These are phyloP conservation scores for Quercus variabilis DNA, from an alignment of 306 rosid genomes.

Conservation along the genomic window DNA sequence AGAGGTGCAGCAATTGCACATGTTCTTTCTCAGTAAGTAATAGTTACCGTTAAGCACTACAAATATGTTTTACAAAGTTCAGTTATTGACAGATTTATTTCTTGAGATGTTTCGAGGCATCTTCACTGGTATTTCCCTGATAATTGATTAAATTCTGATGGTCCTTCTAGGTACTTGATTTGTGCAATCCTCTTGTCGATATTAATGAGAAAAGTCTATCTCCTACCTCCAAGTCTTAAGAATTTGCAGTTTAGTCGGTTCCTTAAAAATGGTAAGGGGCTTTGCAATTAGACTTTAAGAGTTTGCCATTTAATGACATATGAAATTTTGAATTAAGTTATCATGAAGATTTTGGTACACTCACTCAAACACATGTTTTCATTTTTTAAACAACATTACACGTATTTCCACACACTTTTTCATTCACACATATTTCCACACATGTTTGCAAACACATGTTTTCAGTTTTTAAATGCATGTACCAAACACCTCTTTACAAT, in stretches of 20 bases:
- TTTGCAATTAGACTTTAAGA: neutral
- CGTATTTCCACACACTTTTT: too few relatives aligned
- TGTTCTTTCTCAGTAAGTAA: conserved; percentile 90
- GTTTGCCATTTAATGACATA: too few relatives aligned
- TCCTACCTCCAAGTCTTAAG: conserved; percentile 71
- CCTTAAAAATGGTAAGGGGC: conserved; percentile 66
- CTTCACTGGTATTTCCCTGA: neutral
- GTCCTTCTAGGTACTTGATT: conserved; percentile 68
- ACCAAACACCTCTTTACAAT: too few relatives aligned
- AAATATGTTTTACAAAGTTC: conserved; percentile 10
- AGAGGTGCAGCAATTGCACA: conserved; percentile 96
- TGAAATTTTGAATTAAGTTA: too few relatives aligned
- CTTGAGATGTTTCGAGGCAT: neutral
- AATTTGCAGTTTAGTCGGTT: conserved; percentile 75
- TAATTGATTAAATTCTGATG: neutral
- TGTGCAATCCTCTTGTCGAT: conserved; percentile 53
- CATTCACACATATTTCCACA: too few relatives aligned
- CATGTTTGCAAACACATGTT: too few relatives aligned
- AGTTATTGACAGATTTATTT: neutral
- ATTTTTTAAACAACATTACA: too few relatives aligned
- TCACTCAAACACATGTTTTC: too few relatives aligned
- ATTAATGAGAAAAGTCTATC: conserved; percentile 58
- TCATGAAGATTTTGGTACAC: too few relatives aligned
- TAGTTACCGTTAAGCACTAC: neutral
- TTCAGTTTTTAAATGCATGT: too few relatives aligned